A percentile compares a stretch with the other conserved stretches of the same genome.
phyloP scores from a whole-genome alignment of 345 rosid species.

The Trapa incisa region DNA sequence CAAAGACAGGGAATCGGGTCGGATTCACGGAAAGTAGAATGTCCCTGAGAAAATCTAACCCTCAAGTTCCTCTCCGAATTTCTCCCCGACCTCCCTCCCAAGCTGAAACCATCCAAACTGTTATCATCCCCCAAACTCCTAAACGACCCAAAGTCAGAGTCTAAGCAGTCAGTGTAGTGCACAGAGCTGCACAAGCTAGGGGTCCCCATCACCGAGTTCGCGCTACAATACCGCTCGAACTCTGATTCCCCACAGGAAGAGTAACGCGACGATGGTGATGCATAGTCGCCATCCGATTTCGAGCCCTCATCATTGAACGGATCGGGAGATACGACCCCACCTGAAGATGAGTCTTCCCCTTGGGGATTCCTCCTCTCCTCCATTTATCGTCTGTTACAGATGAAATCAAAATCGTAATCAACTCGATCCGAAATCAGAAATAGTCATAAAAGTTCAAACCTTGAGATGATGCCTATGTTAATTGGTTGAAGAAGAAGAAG shows the following conservation, averaged over 20 bases:
- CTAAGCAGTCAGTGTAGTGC: constrained; percentile 42
- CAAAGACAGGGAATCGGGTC: constrained; percentile 3
- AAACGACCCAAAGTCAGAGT: constrained; percentile 51
- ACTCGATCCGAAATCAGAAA: not conserved
- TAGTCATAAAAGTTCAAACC: not conserved
- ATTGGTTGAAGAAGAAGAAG: not conserved
- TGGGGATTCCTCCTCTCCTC: constrained; percentile 27
- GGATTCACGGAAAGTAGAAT: not conserved
- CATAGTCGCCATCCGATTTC: constrained; percentile 29
- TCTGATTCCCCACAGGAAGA: constrained; percentile 86
- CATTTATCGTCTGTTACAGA: constrained; percentile 36
- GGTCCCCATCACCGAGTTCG: constrained; percentile 69
- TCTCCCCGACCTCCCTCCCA: constrained; percentile 32
- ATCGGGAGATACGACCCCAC: constrained; percentile 31
- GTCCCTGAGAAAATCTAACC: constrained; percentile 7
- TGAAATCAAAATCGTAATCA: not conserved
- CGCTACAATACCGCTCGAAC: constrained; percentile 70
- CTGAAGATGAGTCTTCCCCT: constrained; percentile 27
- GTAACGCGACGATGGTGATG: constrained; percentile 51
- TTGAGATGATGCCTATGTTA: not conserved
- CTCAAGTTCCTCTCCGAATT: constrained; percentile 13
- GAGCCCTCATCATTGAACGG: constrained; percentile 14
- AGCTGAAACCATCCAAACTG: constrained; percentile 46
- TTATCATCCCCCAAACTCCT: constrained; percentile 36
- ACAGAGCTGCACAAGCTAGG: constrained; percentile 56